phyloP scores from a whole-genome alignment of 2,329 filamentous ascomycete species.

The Apiospora rasikravindrae region DNA sequence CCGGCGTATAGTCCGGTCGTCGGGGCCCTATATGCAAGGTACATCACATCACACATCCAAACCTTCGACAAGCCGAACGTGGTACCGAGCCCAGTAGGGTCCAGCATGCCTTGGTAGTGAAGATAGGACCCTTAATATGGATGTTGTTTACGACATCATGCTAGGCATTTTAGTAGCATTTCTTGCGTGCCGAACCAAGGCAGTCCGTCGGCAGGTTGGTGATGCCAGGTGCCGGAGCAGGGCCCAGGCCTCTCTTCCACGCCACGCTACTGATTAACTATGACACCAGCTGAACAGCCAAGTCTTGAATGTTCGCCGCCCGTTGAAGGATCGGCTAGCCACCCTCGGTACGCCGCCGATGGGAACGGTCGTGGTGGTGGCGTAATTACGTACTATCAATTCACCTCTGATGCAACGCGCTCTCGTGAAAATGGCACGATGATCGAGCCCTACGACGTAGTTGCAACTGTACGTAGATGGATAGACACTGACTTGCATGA shows the following conservation, averaged over 20 bases:
- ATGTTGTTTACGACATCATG: not conserved
- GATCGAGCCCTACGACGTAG: not conserved
- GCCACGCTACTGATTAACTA: not conserved
- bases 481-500: not conserved
- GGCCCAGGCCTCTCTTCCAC: not conserved
- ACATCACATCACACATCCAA: not conserved
- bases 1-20: not conserved
- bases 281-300: not conserved
- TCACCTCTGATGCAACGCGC: not conserved
- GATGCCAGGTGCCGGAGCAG: not conserved
- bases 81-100: not conserved
- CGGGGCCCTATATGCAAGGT: not conserved
- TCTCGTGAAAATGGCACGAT: not conserved
- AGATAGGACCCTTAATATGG: conserved; percentile 6
- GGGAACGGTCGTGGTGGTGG: not conserved
- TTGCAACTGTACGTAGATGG: not conserved
- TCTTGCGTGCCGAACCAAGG: conserved; percentile 1
- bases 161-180: not conserved
- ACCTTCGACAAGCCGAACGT: not conserved
- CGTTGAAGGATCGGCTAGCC: not conserved
- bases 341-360: not conserved
- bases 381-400: not conserved
- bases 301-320: not conserved
- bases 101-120: not conserved
- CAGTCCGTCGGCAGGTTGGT: not conserved